Evolutionary conservation across 2,329 filamentous ascomycete species (phyloP), one percentile per base, ranked within the genome.

Genomic region (Fusarium sp.): DNA sequence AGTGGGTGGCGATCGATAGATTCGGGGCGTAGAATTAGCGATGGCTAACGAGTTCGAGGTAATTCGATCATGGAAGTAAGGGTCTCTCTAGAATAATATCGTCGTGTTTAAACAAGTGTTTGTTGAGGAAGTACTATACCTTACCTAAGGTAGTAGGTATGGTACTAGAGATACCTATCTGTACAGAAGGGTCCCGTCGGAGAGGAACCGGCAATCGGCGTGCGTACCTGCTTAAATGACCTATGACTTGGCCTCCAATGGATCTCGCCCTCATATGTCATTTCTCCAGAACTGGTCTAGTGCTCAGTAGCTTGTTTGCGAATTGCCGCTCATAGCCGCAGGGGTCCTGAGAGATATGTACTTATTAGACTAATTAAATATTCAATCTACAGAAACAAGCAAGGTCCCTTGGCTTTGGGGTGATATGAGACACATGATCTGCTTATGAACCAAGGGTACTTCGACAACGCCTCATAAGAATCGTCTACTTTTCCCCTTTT

Each of bases 311-410:
- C 62, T 38, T 51, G 47, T 45, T 28, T 35, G 33, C 16, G 30
- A 59, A 50, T 47, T 71, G 56, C 75, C 75, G 75, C 65, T 55
- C 55, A 71, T 77, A 77, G 41, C 75, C 75, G 73, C 55, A 55
- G 35, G 58, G 50, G 35, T 54, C 33, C 20, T 36, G 22, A 39
- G 22, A n/a, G 24, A n/a, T 38, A 38, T 22, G 6, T 48, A 33
- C 31, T 51, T 26, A 22, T 35, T 26, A 26, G 31, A 51, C 48
- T 51, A 39, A 54, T 39, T 28, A 39, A 54, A 28, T 28, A 22
- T 30, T 18, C 33, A n/a, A n/a, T 28, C 24, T 35, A 35, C 44
- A 30, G 28, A 48, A 48, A 30, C 18, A 48, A 48, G 24, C 12
- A 26, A 45, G 16, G 22, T 30, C 16, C 45, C 28, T 39, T n/a